Evolutionary conservation across 2,329 filamentous ascomycete species (phyloP).

Genomic region (Sarocladium strictum): DNA sequence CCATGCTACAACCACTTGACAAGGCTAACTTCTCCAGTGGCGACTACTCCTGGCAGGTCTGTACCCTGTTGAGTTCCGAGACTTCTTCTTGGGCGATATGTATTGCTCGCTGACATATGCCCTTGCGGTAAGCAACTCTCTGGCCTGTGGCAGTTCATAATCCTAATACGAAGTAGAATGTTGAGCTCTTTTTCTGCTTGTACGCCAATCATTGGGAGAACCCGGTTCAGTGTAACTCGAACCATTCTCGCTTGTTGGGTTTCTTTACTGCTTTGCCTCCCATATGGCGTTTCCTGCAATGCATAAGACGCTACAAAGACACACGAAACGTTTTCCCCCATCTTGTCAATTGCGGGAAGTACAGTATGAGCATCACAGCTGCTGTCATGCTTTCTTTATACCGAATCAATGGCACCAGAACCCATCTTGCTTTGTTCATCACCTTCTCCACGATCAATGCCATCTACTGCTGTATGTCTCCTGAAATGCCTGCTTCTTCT

Average conservation of each 20-base stretch:
- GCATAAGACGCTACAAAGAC: constrained; percentile 81
- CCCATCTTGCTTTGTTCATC: constrained; percentile 67
- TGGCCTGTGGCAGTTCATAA: background rate
- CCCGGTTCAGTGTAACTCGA: constrained; percentile 76
- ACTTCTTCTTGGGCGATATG: constrained; percentile 97
- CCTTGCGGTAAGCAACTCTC: constrained; percentile 60
- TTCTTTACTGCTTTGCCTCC: constrained; percentile 80
- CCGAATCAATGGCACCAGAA: constrained; percentile 58
- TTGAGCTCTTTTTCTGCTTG: constrained; percentile 90
- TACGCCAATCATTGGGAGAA: constrained; percentile 75
- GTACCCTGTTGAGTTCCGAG: constrained; percentile 91
- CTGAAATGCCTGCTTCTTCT: background rate
- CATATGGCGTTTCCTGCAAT: constrained; percentile 88
- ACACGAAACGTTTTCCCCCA: constrained; percentile 87
- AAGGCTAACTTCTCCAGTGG: constrained; percentile 47
- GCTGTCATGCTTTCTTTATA: constrained; percentile 78
- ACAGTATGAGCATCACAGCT: constrained; percentile 74
- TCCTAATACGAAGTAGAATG: constrained; percentile 51
- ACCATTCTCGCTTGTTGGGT: constrained; percentile 73
- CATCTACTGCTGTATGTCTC: constrained; percentile 66
- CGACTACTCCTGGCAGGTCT: constrained; percentile 78
- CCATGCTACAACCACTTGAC: background rate
- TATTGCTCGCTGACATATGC: constrained; percentile 93
- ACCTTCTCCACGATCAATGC: constrained; percentile 75
- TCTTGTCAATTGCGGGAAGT: constrained; percentile 88